Conservation (phyloP, 2,329 filamentous ascomycete species). For the Exserohilum turcica region DNA sequence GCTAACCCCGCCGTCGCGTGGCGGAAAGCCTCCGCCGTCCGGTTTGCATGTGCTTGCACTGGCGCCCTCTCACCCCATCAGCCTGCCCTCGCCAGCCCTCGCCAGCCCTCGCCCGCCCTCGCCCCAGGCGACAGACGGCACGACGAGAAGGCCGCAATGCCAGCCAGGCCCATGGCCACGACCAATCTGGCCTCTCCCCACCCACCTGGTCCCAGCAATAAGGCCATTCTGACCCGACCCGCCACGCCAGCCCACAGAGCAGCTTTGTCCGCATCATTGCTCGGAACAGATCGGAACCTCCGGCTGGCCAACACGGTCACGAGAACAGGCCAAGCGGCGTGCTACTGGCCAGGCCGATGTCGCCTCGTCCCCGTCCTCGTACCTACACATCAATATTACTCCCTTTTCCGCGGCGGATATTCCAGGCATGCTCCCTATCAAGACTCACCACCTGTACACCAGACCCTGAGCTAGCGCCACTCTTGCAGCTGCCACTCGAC, state of each 20-base stretch:
- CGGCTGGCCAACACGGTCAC: constrained; percentile 42
- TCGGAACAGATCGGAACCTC: constrained; percentile 40
- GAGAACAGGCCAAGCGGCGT: constrained; percentile 35
- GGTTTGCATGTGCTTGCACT: constrained; percentile 16
- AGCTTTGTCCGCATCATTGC: constrained; percentile 10
- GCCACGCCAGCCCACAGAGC: constrained; percentile 17
- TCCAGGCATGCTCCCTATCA: constrained; percentile 23
- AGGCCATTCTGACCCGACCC: constrained; percentile 18
- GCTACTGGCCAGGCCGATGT: constrained; percentile 41
- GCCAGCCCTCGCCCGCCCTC: too few relatives aligned
- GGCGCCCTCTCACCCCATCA: constrained; percentile 24
- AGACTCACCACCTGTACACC: constrained; percentile 1
- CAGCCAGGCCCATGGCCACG: too few relatives aligned
- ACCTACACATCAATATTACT: constrained; percentile 6
- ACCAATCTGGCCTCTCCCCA: constrained; percentile 9
- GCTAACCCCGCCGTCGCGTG: constrained; percentile 27
- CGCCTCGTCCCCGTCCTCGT: constrained; percentile 35
- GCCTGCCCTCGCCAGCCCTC: too few relatives aligned
- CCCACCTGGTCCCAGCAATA: not conserved
- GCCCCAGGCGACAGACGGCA: too few relatives aligned
- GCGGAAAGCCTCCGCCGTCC: constrained; percentile 27
- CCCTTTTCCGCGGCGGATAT: constrained; percentile 32
- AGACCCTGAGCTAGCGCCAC: constrained; percentile 17
- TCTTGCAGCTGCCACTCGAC: constrained; percentile 12
- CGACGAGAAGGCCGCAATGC: too few relatives aligned